Evolutionary conservation across 768 basidiomycete species (phyloP), one percentile per base, ranked within the genome.

Genomic region (Pleurotus tuoliensis): DNA sequence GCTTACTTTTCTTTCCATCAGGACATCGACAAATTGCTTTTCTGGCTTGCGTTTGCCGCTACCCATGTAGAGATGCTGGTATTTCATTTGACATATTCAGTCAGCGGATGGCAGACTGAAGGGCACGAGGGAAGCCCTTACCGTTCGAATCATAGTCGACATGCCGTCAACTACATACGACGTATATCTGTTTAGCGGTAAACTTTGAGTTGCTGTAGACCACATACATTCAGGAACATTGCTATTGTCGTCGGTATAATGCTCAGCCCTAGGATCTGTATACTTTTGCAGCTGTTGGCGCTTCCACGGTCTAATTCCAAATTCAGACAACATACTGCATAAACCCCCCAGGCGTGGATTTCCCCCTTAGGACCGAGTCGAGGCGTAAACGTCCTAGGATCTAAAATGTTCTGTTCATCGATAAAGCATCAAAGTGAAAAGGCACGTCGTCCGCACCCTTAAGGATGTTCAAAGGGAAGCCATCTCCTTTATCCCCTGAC

Each of bases 311-410:
- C 8, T 34, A 34, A 34, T 34, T 16, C 20, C 41, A 16, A 3
- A 44, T 44, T 44, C 15, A 13, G 41, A 15, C 5, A 4, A 59
- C 62, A 5, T 38, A 66, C 65, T 5, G 61, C 63, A 60, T 63
- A 67, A 12, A 71, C 39, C 2, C 67, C 69, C 69, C 69, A 71
- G n/a, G 66, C 59, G 50, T 68, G 67, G 25, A 68, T 61, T 56
- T 70, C 60, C 11, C 69, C 69, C 25, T 62, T 55, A 24, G 63
- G 64, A 7, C 68, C 68, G n/a, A 62, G 60, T 39, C 62, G 59
- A 7, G 65, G 62, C 20, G 41, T 50, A 53, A 57, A 62, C 3
- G 48, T 62, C 16, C 56, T 48, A 12, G 68, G 68, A 56, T 67
- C 66, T 70, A 18, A 39, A 51, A 51, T 7, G 8, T 11, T 3